phyloP scores from a whole-genome alignment of 1,284 basidiomycete species.

The Pseudozyma pruni region DNA sequence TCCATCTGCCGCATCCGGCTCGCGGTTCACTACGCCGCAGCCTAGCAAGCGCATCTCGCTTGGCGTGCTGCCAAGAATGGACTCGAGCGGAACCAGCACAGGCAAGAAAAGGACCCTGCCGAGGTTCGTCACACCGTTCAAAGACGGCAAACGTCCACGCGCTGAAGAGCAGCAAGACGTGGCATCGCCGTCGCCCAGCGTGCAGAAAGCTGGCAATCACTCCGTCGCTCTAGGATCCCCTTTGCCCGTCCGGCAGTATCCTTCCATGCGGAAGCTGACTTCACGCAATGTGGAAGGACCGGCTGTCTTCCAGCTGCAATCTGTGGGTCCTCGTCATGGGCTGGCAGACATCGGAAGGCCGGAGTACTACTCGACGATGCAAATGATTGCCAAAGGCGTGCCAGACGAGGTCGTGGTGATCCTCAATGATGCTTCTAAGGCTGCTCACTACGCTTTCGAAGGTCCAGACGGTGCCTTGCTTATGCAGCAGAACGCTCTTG shows the following conservation, averaged over 20 bases:
- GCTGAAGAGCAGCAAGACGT: constrained; percentile 14
- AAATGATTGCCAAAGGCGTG: constrained; percentile 46
- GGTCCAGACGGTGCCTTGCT: constrained; percentile 21
- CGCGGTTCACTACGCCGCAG: constrained; percentile 33
- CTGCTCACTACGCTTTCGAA: constrained; percentile 53
- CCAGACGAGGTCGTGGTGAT: constrained; percentile 55
- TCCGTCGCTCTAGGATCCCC: not conserved
- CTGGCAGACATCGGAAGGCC: constrained; percentile 42
- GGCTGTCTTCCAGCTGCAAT: constrained; percentile 26
- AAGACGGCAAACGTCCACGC: constrained; percentile 40
- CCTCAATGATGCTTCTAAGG: constrained; percentile 38
- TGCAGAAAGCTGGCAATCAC: constrained; percentile 1
- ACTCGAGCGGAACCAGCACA: constrained; percentile 30
- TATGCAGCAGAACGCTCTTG: constrained; percentile 39
- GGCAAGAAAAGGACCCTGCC: constrained; percentile 29
- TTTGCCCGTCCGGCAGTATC: constrained; percentile 11
- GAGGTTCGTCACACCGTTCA: constrained; percentile 56
- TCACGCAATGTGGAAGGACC: not conserved
- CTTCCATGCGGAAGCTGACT: not conserved
- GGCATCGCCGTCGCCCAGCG: constrained; percentile 20
- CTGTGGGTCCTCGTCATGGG: constrained; percentile 6
- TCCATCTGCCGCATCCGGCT: constrained; percentile 2
- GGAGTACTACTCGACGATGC: constrained; percentile 24
- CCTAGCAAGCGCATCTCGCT: constrained; percentile 39
- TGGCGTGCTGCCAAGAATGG: constrained; percentile 39